A percentile compares a stretch with the other conserved stretches of the same genome.
These are phyloP conservation scores for Chytriomyces sp. DNA, from an alignment of 192 early-diverging fungal genomes.

Conservation along the genomic window DNA sequence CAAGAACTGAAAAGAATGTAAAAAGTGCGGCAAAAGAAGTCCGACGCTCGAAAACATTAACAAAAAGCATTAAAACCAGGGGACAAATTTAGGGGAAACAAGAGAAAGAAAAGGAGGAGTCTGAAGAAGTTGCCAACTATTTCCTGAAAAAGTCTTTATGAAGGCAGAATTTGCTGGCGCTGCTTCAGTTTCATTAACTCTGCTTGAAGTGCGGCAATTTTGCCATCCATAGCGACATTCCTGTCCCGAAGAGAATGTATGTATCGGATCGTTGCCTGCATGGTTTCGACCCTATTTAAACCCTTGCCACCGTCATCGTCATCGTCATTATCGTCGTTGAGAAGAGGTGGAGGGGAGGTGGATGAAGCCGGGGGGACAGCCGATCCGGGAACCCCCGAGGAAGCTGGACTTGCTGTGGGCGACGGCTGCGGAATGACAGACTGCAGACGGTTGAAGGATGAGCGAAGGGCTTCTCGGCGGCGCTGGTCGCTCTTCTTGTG, in stretches of 20 bases:
- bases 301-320: conserved; percentile 1
- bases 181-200: conserved; percentile 2
- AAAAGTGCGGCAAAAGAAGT: neutral
- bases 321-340: conserved; percentile 9
- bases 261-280: conserved; percentile 15
- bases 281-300: conserved; percentile 15
- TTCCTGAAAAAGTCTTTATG: neutral
- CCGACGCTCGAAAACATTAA: neutral
- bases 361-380: neutral
- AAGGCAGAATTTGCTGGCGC: neutral
- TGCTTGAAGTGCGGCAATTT: neutral
- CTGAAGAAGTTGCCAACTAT: neutral
- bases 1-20: neutral
- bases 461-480: conserved; percentile 17
- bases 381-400: neutral
- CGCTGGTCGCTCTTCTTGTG: conserved; percentile 26
- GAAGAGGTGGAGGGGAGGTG: neutral
- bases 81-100: neutral
- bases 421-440: conserved; percentile 12
- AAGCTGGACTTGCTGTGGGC: neutral
- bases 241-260: conserved; percentile 15
- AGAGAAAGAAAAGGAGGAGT: neutral
- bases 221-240: neutral
- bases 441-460: conserved; percentile 10
- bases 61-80: neutral